These are phyloP conservation scores for Talaromyces thailandensis DNA, from an alignment of 495 filamentous ascomycete species.

Conservation along the genomic window DNA sequence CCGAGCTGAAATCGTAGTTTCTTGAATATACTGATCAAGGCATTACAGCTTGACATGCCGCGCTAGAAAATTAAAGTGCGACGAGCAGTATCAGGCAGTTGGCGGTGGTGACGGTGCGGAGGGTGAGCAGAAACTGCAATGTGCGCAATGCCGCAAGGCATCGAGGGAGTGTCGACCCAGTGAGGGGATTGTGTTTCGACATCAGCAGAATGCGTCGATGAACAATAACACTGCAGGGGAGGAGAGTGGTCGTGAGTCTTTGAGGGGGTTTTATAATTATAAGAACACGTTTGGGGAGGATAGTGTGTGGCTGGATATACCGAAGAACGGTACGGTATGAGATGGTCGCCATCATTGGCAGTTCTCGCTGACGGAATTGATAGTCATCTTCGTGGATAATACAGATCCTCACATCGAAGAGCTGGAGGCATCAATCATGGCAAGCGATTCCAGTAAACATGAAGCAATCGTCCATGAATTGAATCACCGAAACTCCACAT, in stretches of 20 bases:
- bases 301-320: conserved; percentile 56
- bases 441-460: conserved; percentile 11
- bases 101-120: conserved; percentile 9
- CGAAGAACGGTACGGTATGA: conserved; percentile 45
- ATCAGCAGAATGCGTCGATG: conserved; percentile 69
- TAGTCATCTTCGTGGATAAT: conserved; percentile 58
- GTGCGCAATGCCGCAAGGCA: conserved; percentile 52
- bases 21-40: not conserved
- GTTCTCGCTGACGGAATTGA: conserved; percentile 8
- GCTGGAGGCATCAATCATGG: conserved; percentile 19
- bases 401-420: conserved; percentile 54
- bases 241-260: conserved; percentile 30
- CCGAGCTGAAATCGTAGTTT: not conserved
- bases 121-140: conserved; percentile 49
- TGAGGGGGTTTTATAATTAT: conserved; percentile 62
- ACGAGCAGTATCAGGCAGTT: conserved; percentile 12
- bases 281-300: conserved; percentile 57
- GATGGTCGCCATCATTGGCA: not conserved
- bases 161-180: conserved; percentile 52
- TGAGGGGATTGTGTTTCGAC: conserved; percentile 56
- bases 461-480: conserved; percentile 15
- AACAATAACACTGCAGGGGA: conserved; percentile 36
- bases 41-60: conserved; percentile 53
- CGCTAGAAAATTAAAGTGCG: conserved; percentile 53
- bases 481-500: conserved; percentile 13